Base-by-base conservation (phyloP, 192 early-diverging fungal genomes). In the Gonapodya sp. region DNA sequence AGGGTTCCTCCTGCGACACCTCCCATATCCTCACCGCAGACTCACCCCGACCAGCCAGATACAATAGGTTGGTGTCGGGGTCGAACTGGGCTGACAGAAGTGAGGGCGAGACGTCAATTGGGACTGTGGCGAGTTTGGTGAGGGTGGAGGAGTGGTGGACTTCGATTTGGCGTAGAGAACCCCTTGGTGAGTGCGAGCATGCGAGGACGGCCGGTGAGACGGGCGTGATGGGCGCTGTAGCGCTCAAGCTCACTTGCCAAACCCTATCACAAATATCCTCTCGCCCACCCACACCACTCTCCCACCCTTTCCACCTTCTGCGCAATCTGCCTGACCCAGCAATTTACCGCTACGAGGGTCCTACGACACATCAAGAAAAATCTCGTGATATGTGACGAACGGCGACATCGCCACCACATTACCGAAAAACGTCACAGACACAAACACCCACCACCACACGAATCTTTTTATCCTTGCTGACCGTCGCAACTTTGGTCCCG, bases 1-100 rank as follows among this genome's bases (percentile, higher is more conserved):
- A 64, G 34, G 89, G 82, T 0, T 78, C 80, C 34, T 84, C 81
- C 2, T 85, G 85, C 1, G 87, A 81, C 16, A 96, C 73, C 82
- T 94, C 92, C 85, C 89, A 95, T 8, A 93, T 89, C 73, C 92
- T 89, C 46, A 94, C 93, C 31, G 90, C 89, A 16, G 91, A 87
- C 83, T 95, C 95, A 31, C 94, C 94, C 0, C 92, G 88, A n/a
- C 93, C 94, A 32, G 89, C 88, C 31, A 94, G 85, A 78, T 91
- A 93, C 32, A 95, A 84, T 18, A 94, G 78, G 0, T 84, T 85
- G 36, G 88, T 91, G 81, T 96, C 95, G 24, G 82, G 72, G 79
- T 97, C 95, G 8, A 87, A 91, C 36, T 89, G 84, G 1, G 91
- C 90, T 34, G 88, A 89, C 35, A 97, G 89, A 0, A 94, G 79